phyloP scores from a whole-genome alignment of 208 protist genomes.

The Kentomonas sorsogonicus region DNA sequence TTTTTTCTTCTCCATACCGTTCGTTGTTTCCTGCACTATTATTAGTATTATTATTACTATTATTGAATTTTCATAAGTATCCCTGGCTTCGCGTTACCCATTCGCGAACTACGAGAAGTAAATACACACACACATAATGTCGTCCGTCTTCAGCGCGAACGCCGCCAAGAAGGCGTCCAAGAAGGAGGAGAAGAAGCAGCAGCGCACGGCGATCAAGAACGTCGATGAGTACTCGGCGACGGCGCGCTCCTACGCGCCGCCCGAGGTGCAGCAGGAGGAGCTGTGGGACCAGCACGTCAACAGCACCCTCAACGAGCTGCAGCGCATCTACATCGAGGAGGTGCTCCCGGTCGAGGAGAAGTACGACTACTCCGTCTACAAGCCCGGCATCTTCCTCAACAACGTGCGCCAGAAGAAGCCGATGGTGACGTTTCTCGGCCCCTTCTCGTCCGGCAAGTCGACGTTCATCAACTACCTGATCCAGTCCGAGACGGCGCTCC shows the following conservation, averaged over 20 bases:
- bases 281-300: constrained; percentile 70
- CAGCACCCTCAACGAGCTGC: constrained; percentile 36
- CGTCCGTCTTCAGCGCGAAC: too few relatives aligned
- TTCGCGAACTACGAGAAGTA: too few relatives aligned
- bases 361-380: constrained; percentile 66
- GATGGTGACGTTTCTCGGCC: constrained; percentile 83
- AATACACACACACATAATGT: too few relatives aligned
- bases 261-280: constrained; percentile 21
- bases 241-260: neutral
- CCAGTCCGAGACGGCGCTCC: constrained; percentile 60
- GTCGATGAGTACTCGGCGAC: too few relatives aligned
- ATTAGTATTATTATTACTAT: too few relatives aligned
- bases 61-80: too few relatives aligned
- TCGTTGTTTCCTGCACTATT: too few relatives aligned
- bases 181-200: too few relatives aligned
- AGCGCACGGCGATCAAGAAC: too few relatives aligned
- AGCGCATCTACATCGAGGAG: constrained; percentile 44
- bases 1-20: too few relatives aligned
- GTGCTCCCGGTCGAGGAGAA: constrained; percentile 58
- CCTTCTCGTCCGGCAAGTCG: constrained; percentile 90
- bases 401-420: constrained; percentile 71
- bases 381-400: constrained; percentile 59
- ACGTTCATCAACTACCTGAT: constrained; percentile 94
- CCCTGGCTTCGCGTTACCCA: too few relatives aligned
- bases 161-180: too few relatives aligned